Base-by-base conservation (phyloP, 2,329 filamentous ascomycete genomes). In the Lasiodiplodia theobromae region DNA sequence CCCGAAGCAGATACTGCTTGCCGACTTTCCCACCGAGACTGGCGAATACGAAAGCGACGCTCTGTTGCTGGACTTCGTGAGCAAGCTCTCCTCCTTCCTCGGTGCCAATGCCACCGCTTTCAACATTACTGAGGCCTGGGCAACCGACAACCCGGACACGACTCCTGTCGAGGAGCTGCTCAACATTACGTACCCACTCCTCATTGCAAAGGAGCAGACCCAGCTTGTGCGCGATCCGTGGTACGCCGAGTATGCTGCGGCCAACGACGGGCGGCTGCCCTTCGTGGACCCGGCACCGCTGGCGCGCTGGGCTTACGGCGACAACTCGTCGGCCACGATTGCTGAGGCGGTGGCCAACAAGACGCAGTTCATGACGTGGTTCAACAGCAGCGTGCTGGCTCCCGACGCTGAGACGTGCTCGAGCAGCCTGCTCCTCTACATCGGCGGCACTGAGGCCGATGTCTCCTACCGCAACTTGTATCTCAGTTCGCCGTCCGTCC, bases 231-330 rank as follows among this genome's bases (percentile, higher is more conserved):
- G 82, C 2, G 78, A 83, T 18, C 82, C 84, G 0, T 86, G 86
- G 72, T 85, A 84, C 69, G 77, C 76, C 4, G 83, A 85, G 71
- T 87, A 86, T 69, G 83, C 81, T 1, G 80, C 81, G 1, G 77
- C 75, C 0, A 75, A 86, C 69, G 77, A 80, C 38, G 84, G 83
- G 2, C 80, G 82, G 4, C 73, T 71, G 1, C 85, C 85, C 0
- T 86, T 85, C 64, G 77, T 87, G 52, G 81, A 86, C 67, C 85
- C 85, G 0, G 79, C 81, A 0, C 84, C 85, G 1, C 71, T 84
- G 1, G 77, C 78, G 0, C 81, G 85, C 12, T 86, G 84, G 82
- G 77, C 76, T 10, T 86, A 80, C 74, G 84, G 82, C 2, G 80
- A 82, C 40, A 78, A 77, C 0, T 74, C 79, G 2, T 77, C 79